Conservation (phyloP, 176 grass and related monocot genomes). For the Lolium perenne region DNA sequence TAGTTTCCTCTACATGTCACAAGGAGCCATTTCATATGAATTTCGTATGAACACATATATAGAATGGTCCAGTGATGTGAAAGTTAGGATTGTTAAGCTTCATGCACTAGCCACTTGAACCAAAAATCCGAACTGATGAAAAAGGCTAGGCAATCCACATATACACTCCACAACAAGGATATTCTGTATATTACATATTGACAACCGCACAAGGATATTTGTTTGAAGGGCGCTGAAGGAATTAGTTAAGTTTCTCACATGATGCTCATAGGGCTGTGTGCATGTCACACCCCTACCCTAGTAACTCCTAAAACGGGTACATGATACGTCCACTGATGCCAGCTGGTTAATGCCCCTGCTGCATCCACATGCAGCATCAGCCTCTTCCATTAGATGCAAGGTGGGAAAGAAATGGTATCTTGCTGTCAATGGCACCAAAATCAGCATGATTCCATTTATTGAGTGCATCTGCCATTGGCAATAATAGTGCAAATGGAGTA, state of each 20-base stretch:
- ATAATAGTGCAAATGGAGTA: constrained; percentile 55
- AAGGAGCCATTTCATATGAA: neutral
- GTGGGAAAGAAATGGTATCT: constrained; percentile 22
- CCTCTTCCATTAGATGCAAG: constrained; percentile 46
- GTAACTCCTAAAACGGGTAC: constrained; percentile 40
- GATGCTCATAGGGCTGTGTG: neutral
- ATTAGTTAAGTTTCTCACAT: constrained; percentile 22
- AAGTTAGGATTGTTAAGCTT: too few species aligned
- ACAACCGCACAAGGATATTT: too few species aligned
- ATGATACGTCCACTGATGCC: constrained; percentile 23
- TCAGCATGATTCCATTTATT: constrained; percentile 75
- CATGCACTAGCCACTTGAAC: too few species aligned
- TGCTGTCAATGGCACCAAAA: constrained; percentile 54
- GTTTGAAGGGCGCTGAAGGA: too few species aligned
- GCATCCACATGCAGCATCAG: constrained; percentile 54
- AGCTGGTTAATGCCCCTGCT: constrained; percentile 59
- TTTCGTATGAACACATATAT: neutral
- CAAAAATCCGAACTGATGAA: too few species aligned
- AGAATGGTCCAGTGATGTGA: too few species aligned
- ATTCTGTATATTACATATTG: too few species aligned
- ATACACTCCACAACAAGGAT: too few species aligned
- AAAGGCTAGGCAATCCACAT: too few species aligned
- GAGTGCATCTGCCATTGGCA: constrained; percentile 57
- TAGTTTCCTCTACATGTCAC: too few species aligned
- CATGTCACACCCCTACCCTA: constrained; percentile 4